phyloP scores from a whole-genome alignment of 257 asterid species.

The Jacaranda copaia region DNA sequence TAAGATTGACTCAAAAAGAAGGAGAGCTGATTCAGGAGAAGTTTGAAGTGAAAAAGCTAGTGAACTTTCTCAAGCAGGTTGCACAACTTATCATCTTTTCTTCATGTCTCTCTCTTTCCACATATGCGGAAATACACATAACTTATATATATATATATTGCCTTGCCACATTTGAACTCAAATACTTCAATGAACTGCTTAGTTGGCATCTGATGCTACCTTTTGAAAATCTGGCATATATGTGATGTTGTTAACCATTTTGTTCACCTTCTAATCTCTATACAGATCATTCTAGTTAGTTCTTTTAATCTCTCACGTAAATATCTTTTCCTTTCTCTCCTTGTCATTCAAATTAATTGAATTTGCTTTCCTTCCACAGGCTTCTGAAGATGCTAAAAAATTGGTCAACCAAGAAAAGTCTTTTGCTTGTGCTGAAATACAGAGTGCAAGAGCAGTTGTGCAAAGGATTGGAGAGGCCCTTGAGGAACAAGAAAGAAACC shows the following conservation, averaged over 20 bases:
- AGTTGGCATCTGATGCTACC: no score
- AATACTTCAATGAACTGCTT: no score
- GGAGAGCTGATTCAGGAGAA: conserved; percentile 77
- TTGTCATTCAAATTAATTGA: neutral
- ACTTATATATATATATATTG: no score
- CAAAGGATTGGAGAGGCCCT: conserved; percentile 83
- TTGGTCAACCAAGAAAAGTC: conserved; percentile 83
- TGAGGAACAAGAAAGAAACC: conserved; percentile 70
- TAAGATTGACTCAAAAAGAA: conserved; percentile 76
- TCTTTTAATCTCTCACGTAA: neutral
- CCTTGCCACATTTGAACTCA: no score
- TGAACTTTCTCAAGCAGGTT: conserved; percentile 96
- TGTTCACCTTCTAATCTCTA: neutral
- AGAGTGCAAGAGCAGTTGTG: conserved; percentile 82
- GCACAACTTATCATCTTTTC: no score
- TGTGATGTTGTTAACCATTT: neutral
- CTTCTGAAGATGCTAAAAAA: conserved; percentile 84
- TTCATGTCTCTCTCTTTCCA: no score
- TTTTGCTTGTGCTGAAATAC: conserved; percentile 88
- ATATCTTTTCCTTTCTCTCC: neutral
- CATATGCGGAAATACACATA: no score
- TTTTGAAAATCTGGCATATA: neutral
- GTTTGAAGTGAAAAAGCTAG: conserved; percentile 92
- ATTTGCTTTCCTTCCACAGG: conserved; percentile 48
- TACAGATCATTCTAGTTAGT: neutral